phyloP scores from a whole-genome alignment of 139 green algal genomes.

The Coccomyxa sp. region DNA sequence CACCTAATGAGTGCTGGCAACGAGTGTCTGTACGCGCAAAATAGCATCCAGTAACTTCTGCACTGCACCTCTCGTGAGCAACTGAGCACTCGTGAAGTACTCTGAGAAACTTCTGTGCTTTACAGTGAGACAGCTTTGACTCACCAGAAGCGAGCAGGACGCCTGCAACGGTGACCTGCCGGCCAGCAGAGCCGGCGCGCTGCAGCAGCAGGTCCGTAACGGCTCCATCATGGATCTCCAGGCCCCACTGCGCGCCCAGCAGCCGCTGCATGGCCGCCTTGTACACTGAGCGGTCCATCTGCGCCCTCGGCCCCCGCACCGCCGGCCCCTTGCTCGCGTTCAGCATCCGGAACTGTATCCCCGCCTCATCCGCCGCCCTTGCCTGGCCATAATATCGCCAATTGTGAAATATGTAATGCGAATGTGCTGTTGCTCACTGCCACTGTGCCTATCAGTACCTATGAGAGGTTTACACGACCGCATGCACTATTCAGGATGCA shows the following conservation, averaged over 20 bases:
- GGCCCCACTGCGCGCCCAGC: conserved; percentile 6
- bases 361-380: conserved; percentile 37
- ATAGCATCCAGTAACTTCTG: no score
- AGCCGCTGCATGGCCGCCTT: conserved; percentile 39
- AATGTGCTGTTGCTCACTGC: no score
- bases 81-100: no score
- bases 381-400: conserved; percentile 14
- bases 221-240: conserved; percentile 42
- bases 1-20: no score
- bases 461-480: no score
- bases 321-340: conserved; percentile 53
- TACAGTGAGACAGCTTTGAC: no score
- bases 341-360: conserved; percentile 60
- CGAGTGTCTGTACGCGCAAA: no score
- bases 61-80: no score
- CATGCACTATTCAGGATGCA: background rate
- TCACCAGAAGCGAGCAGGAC: no score
- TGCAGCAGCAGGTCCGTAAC: conserved; percentile 45
- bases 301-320: conserved; percentile 47
- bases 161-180: no score
- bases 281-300: conserved; percentile 62
- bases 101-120: no score
- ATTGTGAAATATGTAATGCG: background rate
- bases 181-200: background rate
- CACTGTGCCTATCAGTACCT: no score